A percentile compares a stretch with the other conserved stretches of the same genome.
Conservation (phyloP, 768 basidiomycete genomes). For the Phanerochaete carnosa region DNA sequence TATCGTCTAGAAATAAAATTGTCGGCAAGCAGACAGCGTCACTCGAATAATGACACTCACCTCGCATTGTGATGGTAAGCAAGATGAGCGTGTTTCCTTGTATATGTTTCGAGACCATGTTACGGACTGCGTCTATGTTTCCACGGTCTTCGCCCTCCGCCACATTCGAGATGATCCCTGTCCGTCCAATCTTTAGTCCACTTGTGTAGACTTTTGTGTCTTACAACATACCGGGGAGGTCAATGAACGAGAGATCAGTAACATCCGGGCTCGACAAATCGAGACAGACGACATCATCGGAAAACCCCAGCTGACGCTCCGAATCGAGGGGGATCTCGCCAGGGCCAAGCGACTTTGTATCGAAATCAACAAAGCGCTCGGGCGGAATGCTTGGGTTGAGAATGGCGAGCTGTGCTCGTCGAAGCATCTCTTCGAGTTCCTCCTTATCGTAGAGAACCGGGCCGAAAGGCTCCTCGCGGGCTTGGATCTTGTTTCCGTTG, state of each 20-base stretch:
- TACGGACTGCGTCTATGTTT: slow-evolving; percentile 54
- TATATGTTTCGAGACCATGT: slow-evolving; percentile 56
- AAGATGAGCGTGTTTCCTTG: slow-evolving; percentile 55
- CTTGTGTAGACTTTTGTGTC: not conserved
- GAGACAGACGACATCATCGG: slow-evolving; percentile 25
- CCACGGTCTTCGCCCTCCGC: not conserved
- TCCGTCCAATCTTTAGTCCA: slow-evolving; percentile 2
- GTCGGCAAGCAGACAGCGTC: not conserved
- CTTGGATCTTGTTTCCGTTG: slow-evolving; percentile 24
- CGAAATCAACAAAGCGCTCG: slow-evolving; percentile 7
- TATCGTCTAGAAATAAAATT: slow-evolving; percentile 48
- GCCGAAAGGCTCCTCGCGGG: slow-evolving; percentile 35
- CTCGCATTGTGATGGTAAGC: slow-evolving; percentile 55
- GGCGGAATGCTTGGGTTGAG: slow-evolving; percentile 38
- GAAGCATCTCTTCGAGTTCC: slow-evolving; percentile 49
- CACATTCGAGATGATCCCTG: slow-evolving; percentile 58
- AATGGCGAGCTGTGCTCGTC: slow-evolving; percentile 58
- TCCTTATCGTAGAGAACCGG: slow-evolving; percentile 33
- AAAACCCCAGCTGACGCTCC: slow-evolving; percentile 19
- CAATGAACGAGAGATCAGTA: slow-evolving; percentile 30
- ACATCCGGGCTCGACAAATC: slow-evolving; percentile 26
- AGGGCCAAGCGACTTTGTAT: slow-evolving; percentile 3
- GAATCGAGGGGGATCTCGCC: slow-evolving; percentile 12
- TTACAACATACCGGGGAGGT: slow-evolving; percentile 27
- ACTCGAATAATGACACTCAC: slow-evolving; percentile 29